phyloP scores from a whole-genome alignment of 306 rosid genomes.

The Rosa rugosa region DNA sequence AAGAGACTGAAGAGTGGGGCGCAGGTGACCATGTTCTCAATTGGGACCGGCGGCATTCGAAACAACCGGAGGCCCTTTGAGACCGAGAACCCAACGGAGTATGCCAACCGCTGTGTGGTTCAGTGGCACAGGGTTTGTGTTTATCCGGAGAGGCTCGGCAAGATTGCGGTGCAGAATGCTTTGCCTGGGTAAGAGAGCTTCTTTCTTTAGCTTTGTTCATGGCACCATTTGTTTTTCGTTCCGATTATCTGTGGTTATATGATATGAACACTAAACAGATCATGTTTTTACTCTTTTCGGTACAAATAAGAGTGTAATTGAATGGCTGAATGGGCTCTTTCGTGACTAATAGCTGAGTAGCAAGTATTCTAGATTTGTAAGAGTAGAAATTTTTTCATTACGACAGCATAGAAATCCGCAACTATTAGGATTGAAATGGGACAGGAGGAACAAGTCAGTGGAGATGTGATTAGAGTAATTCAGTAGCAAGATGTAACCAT shows the following conservation, averaged over 20 bases:
- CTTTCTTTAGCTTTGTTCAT: constrained; percentile 5
- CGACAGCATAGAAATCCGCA: neutral
- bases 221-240: neutral
- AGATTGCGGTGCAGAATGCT: constrained; percentile 42
- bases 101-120: constrained; percentile 61
- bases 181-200: constrained; percentile 51
- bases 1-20: constrained; percentile 66
- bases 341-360: neutral
- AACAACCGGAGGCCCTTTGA: constrained; percentile 77
- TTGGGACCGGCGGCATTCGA: constrained; percentile 93
- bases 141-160: constrained; percentile 63
- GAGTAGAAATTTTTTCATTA: too few species aligned
- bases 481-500: neutral
- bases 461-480: neutral
- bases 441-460: too few species aligned
- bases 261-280: neutral
- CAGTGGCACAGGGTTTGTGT: constrained; percentile 93
- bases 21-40: constrained; percentile 56
- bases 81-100: constrained; percentile 69
- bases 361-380: too few species aligned
- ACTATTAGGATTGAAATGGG: neutral
- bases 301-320: neutral
- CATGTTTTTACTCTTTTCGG: neutral
- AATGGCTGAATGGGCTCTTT: neutral
- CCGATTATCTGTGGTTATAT: neutral